Evolutionary conservation across 2,329 filamentous ascomycete species (phyloP), one percentile per base, ranked within the genome.

Genomic region (Annulohypoxylon truncatum): DNA sequence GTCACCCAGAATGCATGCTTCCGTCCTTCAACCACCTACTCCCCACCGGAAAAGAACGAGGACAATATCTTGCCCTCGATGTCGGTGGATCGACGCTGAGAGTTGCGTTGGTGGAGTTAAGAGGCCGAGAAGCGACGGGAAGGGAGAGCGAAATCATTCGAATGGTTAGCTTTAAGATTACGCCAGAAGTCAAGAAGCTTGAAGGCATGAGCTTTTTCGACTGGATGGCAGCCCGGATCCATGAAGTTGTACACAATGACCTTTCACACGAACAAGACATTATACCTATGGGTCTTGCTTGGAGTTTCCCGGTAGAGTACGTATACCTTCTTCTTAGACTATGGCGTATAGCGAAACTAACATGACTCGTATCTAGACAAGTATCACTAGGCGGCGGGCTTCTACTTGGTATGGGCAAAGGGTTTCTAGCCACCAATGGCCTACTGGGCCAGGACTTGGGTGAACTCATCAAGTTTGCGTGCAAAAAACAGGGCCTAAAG

Each of bases 251-350:
- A 9, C 77, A 79, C 5, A 79, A 79, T 44, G 83, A 82, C 15
- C 72, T 80, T 20, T 78, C 80, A 46, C 75, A 77, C 2, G 77
- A 75, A 20, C 76, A 79, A 61, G 76, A 79, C 1, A 82, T 84
- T 26, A 78, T 91, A 54, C 84, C 84, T 7, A 81, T 90, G 79
- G 88, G 88, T 0, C 76, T 91, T 66, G 87, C 89, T 4, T 91
- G 89, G 88, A 91, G 89, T 63, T 92, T 92, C 71, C 89, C 89
- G 24, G 87, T 91, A 46, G 86, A 91, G 88, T 90, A 81, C 75
- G 87, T 81, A 4, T 8, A 38, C 7, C 28, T 26, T 48, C n/a
- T 29, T 48, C 33, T 66, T 24, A 22, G 47, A 51, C 28, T 4
- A 29, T 52, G 33, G 8, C 28, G 28, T 38, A 53, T 38, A 8